These are phyloP conservation scores for Kregervanrija pseudodelftensis DNA, from an alignment of 805 yeast species.

Conservation along the genomic window DNA sequence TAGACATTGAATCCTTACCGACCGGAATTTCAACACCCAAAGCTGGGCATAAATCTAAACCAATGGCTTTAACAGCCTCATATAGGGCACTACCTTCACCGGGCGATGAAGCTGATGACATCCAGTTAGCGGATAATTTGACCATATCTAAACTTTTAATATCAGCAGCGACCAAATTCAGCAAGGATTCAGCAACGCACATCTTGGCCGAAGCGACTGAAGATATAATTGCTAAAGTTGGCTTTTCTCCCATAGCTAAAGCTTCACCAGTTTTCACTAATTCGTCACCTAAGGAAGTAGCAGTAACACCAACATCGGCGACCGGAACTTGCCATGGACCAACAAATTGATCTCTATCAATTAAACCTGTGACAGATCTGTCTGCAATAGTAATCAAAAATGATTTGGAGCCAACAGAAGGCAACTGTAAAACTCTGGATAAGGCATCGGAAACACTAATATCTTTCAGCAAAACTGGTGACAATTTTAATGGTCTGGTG, in stretches of 20 bases:
- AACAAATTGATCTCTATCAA: constrained; percentile 96
- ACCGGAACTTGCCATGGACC: constrained; percentile 99
- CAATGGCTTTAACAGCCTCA: constrained; percentile 96
- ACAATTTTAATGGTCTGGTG: constrained; percentile 51
- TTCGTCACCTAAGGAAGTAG: constrained; percentile 75
- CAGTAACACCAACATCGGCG: constrained; percentile 95
- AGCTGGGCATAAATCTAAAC: constrained; percentile 88
- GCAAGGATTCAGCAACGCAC: constrained; percentile 90
- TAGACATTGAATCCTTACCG: constrained; percentile 98
- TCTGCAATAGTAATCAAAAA: constrained; percentile 98
- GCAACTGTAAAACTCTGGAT: constrained; percentile 76
- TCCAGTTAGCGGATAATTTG: constrained; percentile 96
- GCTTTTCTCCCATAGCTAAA: constrained; percentile 95
- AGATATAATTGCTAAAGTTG: constrained; percentile 78
- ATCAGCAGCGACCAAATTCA: constrained; percentile 87
- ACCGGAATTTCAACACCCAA: constrained; percentile 92
- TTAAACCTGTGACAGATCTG: constrained; percentile 92
- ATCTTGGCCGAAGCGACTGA: constrained; percentile 90
- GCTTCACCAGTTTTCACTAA: constrained; percentile 87
- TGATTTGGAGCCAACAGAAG: constrained; percentile 91
- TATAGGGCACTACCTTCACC: constrained; percentile 95
- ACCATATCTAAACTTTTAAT: constrained; percentile 65
- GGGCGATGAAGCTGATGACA: constrained; percentile 91
- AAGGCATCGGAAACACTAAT: constrained; percentile 56
- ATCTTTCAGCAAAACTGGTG: constrained; percentile 27